Evolutionary conservation across 2,329 filamentous ascomycete species (phyloP).

Genomic region (Thyridium curvatum): DNA sequence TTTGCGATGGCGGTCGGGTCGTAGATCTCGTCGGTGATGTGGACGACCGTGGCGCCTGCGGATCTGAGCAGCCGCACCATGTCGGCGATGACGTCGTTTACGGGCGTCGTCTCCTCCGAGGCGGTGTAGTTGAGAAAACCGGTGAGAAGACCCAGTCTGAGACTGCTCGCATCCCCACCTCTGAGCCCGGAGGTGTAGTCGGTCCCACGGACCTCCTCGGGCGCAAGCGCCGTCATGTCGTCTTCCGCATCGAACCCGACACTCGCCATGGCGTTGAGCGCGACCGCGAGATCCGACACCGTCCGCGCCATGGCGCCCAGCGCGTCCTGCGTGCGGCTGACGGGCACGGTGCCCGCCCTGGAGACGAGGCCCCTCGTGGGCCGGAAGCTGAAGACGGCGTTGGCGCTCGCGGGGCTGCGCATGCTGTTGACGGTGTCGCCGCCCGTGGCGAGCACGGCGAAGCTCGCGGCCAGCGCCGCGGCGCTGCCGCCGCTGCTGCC

Average conservation of each 20-base stretch:
- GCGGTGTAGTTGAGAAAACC: constrained; percentile 51
- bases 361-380: constrained; percentile 49
- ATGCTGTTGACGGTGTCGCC: constrained; percentile 59
- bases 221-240: constrained; percentile 43
- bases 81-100: constrained; percentile 45
- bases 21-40: constrained; percentile 41
- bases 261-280: constrained; percentile 45
- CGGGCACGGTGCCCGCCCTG: constrained; percentile 44
- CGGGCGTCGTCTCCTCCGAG: constrained; percentile 46
- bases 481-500: constrained; percentile 59
- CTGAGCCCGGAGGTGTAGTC: constrained; percentile 36
- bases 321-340: constrained; percentile 50
- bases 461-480: constrained; percentile 47
- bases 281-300: constrained; percentile 41
- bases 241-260: constrained; percentile 43
- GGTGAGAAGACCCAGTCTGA: constrained; percentile 28
- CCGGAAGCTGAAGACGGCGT: constrained; percentile 52
- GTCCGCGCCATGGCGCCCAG: constrained; percentile 47
- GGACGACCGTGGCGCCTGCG: constrained; percentile 43
- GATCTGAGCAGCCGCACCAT: constrained; percentile 36
- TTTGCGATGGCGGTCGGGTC: constrained; percentile 42
- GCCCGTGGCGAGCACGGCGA: constrained; percentile 52
- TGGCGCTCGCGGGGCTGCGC: constrained; percentile 55
- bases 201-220: constrained; percentile 26
- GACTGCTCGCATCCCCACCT: constrained; percentile 5